Evolutionary conservation across 1,284 basidiomycete species (phyloP).

Genomic region (Naganishia sp.): DNA sequence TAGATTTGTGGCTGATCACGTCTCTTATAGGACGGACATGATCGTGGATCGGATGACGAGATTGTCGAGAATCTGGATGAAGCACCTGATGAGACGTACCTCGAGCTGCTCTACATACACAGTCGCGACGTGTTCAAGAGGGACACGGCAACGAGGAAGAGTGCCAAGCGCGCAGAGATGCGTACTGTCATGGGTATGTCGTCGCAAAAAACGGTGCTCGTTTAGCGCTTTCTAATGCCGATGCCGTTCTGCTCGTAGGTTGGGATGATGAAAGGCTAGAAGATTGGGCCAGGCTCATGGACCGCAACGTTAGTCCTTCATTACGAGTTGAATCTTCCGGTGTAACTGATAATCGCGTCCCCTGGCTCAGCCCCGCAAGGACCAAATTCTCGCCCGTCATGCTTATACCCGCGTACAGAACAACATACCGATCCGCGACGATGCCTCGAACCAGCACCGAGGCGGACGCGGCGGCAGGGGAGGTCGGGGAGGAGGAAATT

Average conservation of each 20-base stretch:
- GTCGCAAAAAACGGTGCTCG: background rate
- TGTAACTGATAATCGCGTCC: background rate
- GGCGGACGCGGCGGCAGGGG: slow-evolving; percentile 31
- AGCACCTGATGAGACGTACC: slow-evolving; percentile 59
- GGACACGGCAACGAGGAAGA: slow-evolving; percentile 69
- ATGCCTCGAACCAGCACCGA: slow-evolving; percentile 36
- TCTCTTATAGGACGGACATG: slow-evolving; percentile 24
- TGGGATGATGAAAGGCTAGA: slow-evolving; percentile 79
- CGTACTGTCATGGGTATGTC: slow-evolving; percentile 64
- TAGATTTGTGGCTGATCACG: background rate
- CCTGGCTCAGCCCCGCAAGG: slow-evolving; percentile 48
- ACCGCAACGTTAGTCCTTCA: slow-evolving; percentile 66
- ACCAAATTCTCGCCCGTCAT: slow-evolving; percentile 50
- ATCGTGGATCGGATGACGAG: slow-evolving; percentile 33
- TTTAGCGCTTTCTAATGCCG: background rate
- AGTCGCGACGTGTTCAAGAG: slow-evolving; percentile 73
- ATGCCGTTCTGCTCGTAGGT: slow-evolving; percentile 51
- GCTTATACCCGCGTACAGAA: slow-evolving; percentile 24
- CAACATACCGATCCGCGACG: slow-evolving; percentile 30
- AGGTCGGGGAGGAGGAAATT: slow-evolving; percentile 37
- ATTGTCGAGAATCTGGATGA: slow-evolving; percentile 32
- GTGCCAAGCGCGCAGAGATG: slow-evolving; percentile 66
- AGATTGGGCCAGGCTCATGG: slow-evolving; percentile 83
- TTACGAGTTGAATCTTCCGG: background rate
- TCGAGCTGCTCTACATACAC: slow-evolving; percentile 73